Evolutionary conservation across 164 flowering plant species (phyloP).

Genomic region (Umbilicus rupestris): DNA sequence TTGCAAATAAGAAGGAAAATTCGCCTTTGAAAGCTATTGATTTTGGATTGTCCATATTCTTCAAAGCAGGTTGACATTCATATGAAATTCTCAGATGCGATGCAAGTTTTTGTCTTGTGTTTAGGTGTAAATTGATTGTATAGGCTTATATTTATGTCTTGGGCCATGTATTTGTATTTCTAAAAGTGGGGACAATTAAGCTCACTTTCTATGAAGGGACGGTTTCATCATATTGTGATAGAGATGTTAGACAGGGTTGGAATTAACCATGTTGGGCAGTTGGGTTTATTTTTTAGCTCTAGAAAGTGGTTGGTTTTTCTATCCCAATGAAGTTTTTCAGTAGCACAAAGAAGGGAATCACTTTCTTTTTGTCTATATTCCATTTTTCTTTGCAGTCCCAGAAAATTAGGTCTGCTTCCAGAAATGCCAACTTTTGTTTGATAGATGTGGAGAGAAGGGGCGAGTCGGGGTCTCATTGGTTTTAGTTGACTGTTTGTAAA

Average conservation of each 20-base stretch:
- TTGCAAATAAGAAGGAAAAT: conserved; percentile 80
- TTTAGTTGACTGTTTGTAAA: too few relatives aligned
- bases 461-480: neutral
- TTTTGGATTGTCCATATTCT: conserved; percentile 28
- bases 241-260: neutral
- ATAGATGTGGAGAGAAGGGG: neutral
- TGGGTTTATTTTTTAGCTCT: neutral
- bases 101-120: neutral
- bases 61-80: conserved; percentile 44
- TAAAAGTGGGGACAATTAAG: neutral
- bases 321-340: neutral
- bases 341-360: neutral
- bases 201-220: too few relatives aligned
- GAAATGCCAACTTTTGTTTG: neutral
- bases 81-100: neutral
- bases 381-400: too few relatives aligned
- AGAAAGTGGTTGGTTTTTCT: neutral
- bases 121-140: neutral
- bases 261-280: neutral
- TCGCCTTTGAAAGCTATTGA: conserved; percentile 66
- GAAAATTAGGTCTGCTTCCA: neutral
- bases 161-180: neutral
- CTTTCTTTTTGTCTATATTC: neutral
- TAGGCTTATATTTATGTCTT: neutral
- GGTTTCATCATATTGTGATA: neutral